A percentile compares a stretch with the other conserved stretches of the same genome.
Evolutionary conservation across 2,329 filamentous ascomycete genomes (phyloP).

Genomic region (Aspergillus alliaceus): DNA sequence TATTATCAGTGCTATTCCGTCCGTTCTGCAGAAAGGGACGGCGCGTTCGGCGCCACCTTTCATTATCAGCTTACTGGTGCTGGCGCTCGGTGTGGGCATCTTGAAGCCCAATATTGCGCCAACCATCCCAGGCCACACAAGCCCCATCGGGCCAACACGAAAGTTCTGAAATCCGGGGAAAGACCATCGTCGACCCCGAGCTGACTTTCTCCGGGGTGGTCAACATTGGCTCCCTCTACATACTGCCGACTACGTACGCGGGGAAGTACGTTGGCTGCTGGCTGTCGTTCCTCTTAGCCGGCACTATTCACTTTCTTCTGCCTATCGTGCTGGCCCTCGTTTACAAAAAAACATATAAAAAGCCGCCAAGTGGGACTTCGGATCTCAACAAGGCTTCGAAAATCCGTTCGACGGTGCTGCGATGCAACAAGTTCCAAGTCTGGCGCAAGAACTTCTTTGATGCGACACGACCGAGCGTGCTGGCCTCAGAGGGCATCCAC

Average conservation of each 20-base stretch:
- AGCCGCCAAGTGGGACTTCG: slow-evolving; percentile 31
- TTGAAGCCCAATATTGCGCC: slow-evolving; percentile 47
- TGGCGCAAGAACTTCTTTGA: slow-evolving; percentile 38
- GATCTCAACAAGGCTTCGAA: slow-evolving; percentile 31
- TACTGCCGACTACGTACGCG: slow-evolving; percentile 40
- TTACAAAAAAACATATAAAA: slow-evolving; percentile 35
- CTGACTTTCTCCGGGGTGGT: slow-evolving; percentile 41
- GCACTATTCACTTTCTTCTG: slow-evolving; percentile 37
- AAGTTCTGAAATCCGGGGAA: slow-evolving; percentile 46
- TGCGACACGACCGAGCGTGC: slow-evolving; percentile 32
- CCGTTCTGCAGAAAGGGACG: slow-evolving; percentile 37
- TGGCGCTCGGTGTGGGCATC: slow-evolving; percentile 40
- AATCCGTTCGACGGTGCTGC: slow-evolving; percentile 34
- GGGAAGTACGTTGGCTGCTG: slow-evolving; percentile 45
- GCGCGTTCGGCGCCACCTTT: slow-evolving; percentile 38
- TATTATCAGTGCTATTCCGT: slow-evolving; percentile 40
- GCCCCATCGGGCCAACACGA: slow-evolving; percentile 38
- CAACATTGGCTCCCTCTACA: slow-evolving; percentile 36
- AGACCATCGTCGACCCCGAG: slow-evolving; percentile 50
- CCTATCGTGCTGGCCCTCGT: slow-evolving; percentile 33
- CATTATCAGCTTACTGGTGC: slow-evolving; percentile 39
- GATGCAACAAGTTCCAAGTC: slow-evolving; percentile 30
- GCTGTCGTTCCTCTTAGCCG: slow-evolving; percentile 33
- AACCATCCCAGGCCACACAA: slow-evolving; percentile 47
- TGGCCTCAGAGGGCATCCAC: slow-evolving; percentile 28